A percentile compares a stretch with the other conserved stretches of the same genome.
These are phyloP conservation scores for Kwoniella sp. DNA, from an alignment of 768 basidiomycete species.

Conservation along the genomic window DNA sequence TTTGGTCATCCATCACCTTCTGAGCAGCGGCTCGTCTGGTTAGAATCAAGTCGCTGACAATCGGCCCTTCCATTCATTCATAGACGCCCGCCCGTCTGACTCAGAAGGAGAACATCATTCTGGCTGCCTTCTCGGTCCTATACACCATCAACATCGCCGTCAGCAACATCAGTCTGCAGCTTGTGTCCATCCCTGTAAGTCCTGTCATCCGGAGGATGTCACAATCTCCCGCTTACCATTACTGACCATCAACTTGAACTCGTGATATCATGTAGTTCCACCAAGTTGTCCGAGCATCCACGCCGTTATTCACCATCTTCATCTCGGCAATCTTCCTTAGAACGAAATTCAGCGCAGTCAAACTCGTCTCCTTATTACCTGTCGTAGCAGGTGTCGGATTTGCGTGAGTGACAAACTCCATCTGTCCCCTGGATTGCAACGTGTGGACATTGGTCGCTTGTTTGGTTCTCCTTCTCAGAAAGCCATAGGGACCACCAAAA, in stretches of 20 bases:
- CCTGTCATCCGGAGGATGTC: neutral
- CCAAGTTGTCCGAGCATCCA: slow-evolving; percentile 90
- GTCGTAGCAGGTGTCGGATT: slow-evolving; percentile 89
- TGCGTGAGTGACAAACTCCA: slow-evolving; percentile 63
- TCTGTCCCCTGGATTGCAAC: neutral
- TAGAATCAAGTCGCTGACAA: too few relatives aligned
- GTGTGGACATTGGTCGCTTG: neutral
- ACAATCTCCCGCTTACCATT: neutral
- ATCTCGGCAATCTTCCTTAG: slow-evolving; percentile 73
- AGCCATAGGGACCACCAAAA: neutral
- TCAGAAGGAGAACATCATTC: slow-evolving; percentile 63
- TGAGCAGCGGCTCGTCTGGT: too few relatives aligned
- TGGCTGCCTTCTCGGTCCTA: slow-evolving; percentile 80
- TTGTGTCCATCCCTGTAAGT: slow-evolving; percentile 87
- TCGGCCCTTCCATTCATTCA: too few relatives aligned
- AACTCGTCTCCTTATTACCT: slow-evolving; percentile 74
- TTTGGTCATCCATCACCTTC: neutral
- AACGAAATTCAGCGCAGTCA: slow-evolving; percentile 64
- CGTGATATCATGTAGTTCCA: slow-evolving; percentile 69
- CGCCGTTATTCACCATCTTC: slow-evolving; percentile 87
- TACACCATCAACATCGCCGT: slow-evolving; percentile 94
- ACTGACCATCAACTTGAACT: neutral
- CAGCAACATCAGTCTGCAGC: slow-evolving; percentile 83
- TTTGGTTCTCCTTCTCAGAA: slow-evolving; percentile 8
- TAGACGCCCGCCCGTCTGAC: slow-evolving; percentile 63